A percentile compares a stretch with the other conserved stretches of the same genome.
These are phyloP conservation scores for Daldinia grandis DNA, from an alignment of 495 filamentous ascomycete genomes.

Conservation along the genomic window DNA sequence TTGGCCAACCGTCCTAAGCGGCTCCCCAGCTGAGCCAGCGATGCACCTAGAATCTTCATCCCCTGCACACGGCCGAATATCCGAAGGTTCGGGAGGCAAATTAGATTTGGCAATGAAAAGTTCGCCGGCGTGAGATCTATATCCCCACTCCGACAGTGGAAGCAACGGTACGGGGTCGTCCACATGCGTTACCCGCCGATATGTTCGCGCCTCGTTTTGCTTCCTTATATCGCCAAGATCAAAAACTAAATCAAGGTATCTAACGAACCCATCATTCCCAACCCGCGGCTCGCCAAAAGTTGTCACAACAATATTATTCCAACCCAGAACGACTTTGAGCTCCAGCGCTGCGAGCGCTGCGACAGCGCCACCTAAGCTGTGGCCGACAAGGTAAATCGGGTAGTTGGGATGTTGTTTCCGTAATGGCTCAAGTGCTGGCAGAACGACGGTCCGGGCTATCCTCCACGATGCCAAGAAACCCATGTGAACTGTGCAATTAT, in stretches of 20 bases:
- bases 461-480: conserved; percentile 89
- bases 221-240: conserved; percentile 47
- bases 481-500: conserved; percentile 88
- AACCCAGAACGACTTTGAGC: conserved; percentile 58
- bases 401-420: conserved; percentile 71
- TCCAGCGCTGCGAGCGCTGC: conserved; percentile 88
- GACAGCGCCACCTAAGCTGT: conserved; percentile 92
- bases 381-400: conserved; percentile 79
- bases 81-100: conserved; percentile 70
- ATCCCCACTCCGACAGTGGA: conserved; percentile 87
- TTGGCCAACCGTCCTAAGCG: conserved; percentile 28
- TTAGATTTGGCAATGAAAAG: conserved; percentile 78
- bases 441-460: conserved; percentile 69
- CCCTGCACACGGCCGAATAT: conserved; percentile 77
- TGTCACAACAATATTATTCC: conserved; percentile 73
- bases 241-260: conserved; percentile 75
- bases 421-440: conserved; percentile 65
- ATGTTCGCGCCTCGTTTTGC: conserved; percentile 53
- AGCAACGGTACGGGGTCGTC: conserved; percentile 91
- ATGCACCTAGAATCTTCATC: conserved; percentile 75
- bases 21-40: conserved; percentile 60
- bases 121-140: conserved; percentile 82
- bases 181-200: conserved; percentile 83
- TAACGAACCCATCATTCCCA: conserved; percentile 76
- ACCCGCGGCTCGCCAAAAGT: conserved; percentile 93